Base-by-base conservation (phyloP, 768 basidiomycete genomes). In the Paxillus involutus region DNA sequence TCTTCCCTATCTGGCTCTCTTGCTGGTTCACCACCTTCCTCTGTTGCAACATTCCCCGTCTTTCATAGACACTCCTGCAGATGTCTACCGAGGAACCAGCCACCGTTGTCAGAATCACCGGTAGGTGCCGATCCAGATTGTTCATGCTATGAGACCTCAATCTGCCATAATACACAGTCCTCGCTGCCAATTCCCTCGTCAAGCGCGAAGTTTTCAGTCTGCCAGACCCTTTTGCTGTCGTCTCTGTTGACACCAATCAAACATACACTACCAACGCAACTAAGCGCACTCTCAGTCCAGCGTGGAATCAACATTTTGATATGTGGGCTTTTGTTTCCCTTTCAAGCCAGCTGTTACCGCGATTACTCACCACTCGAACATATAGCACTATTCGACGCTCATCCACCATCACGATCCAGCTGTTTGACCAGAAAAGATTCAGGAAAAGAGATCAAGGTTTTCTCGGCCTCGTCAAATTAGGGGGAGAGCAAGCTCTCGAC, bases 401-500 rank as follows among this genome's bases (percentile, higher is more conserved):
- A 29, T 93, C 91, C 35, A 78, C 83, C 61, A 80, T 95, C 63
- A 79, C 81, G 24, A 89, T 95, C 44, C 91, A 95, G 73, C 83
- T 96, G 55, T 94, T 94, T 66, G 94, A 96, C 77, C 86, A 92
- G 71, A 81, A 84, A 66, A 92, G 90, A 71, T 94, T 91, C 74
- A 92, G 81, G 74, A 85, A 85, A 69, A 83, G 86, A 62, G 93
- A 94, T 68, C 93, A 94, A 76, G 92, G 83, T 10, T 86, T 84
- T 59, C 74, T 85, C 39, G 85, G 81, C 44, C 73, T 85, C 13
- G 75, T 83, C 63, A 83, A 79, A 56, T 73, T 86, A 36, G 64
- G 76, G 2, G 84, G 80, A 44, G 60, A 79, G 39, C 80, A 86
- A 57, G 83, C 80, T 14, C 73, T 85, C 44, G 59, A 73, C 29